Percentiles rank a stretch among this genome's conserved stretches.
Conservation (phyloP, 2,329 filamentous ascomycete genomes). For the Penicillium expansum region DNA sequence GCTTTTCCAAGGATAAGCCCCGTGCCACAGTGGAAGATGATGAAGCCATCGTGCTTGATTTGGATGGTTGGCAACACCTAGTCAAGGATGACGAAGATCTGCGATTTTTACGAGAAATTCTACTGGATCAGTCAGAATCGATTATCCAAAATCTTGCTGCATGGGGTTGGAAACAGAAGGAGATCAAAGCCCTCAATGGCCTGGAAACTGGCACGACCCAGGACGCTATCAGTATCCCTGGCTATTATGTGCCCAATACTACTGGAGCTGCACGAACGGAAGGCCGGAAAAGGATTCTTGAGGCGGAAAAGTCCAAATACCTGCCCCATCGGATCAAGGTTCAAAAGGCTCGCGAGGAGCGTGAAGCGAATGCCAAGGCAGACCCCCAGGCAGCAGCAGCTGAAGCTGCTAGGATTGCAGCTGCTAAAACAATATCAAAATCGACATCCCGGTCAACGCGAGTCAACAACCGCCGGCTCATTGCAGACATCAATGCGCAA, state of each 20-base stretch:
- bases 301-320: conserved; percentile 97
- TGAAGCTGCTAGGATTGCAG: conserved; percentile 69
- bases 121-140: conserved; percentile 48
- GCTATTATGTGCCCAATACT: conserved; percentile 78
- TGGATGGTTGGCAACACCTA: conserved; percentile 67
- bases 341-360: conserved; percentile 83
- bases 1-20: conserved; percentile 58
- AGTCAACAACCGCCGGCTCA: conserved; percentile 89
- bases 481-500: conserved; percentile 92
- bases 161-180: conserved; percentile 71
- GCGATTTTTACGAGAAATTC: conserved; percentile 52
- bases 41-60: conserved; percentile 60
- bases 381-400: conserved; percentile 65
- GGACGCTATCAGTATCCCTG: conserved; percentile 55
- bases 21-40: conserved; percentile 66
- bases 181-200: conserved; percentile 67
- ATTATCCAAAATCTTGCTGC: conserved; percentile 57
- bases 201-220: conserved; percentile 56
- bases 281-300: conserved; percentile 90
- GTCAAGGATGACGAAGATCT: conserved; percentile 70
- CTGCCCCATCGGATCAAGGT: conserved; percentile 96
- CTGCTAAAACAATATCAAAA: conserved; percentile 78
- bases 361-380: conserved; percentile 68
- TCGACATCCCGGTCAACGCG: conserved; percentile 90
- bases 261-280: conserved; percentile 89